These are phyloP conservation scores for Sugiyamaella grinbergsii DNA, from an alignment of 1,139 yeast species.

Conservation along the genomic window DNA sequence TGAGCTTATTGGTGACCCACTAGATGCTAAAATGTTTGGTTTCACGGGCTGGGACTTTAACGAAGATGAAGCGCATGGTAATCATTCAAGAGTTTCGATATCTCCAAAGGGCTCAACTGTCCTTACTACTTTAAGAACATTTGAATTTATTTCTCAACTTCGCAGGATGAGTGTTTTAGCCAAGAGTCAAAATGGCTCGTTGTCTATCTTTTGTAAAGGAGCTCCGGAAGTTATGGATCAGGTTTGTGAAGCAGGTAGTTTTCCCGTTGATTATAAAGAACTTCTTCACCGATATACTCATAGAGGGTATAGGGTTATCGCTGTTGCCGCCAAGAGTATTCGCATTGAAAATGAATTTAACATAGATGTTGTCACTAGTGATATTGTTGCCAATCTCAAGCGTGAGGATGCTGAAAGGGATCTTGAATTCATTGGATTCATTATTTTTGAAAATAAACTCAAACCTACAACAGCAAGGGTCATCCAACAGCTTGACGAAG, in stretches of 20 bases:
- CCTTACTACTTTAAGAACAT: conserved; percentile 65
- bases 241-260: conserved; percentile 66
- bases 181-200: conserved; percentile 42
- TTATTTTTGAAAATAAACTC: conserved; percentile 87
- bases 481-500: conserved; percentile 58
- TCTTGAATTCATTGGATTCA: conserved; percentile 79
- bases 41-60: conserved; percentile 76
- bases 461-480: conserved; percentile 69
- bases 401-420: conserved; percentile 70
- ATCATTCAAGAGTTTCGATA: conserved; percentile 45
- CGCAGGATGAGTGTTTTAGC: conserved; percentile 90
- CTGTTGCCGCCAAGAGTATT: conserved; percentile 74
- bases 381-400: conserved; percentile 35
- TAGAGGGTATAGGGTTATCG: conserved; percentile 91
- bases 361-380: conserved; percentile 7
- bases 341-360: conserved; percentile 44
- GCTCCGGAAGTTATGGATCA: conserved; percentile 95
- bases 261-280: conserved; percentile 77
- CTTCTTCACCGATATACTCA: conserved; percentile 83
- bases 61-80: conserved; percentile 57
- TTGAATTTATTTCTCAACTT: conserved; percentile 79
- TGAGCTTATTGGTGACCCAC: conserved; percentile 87
- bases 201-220: conserved; percentile 76
- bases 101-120: conserved; percentile 45
- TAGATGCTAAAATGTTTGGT: conserved; percentile 90